Base-by-base conservation (phyloP, 192 early-diverging fungal species). In the Globomyces pollinis-pini region DNA sequence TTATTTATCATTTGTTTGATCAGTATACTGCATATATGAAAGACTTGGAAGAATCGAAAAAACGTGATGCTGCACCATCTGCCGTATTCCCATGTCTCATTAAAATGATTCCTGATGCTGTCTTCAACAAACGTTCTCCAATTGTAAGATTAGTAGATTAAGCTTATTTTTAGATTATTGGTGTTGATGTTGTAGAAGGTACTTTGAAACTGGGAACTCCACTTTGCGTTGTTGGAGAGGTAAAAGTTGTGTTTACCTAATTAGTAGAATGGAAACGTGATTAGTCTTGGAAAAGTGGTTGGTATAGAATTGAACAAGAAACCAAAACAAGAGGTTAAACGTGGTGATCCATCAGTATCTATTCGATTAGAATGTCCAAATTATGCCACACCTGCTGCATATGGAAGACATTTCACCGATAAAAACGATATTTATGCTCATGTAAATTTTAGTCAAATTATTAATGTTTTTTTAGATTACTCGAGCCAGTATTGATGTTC, bases 1-100 rank as follows among this genome's bases (percentile, higher is more conserved):
- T 97, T 65, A 99, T 99, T 65, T 99, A 99, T 74, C 94, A 96
- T 64, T 78, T 99, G 86, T 97, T 96, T 66, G 96, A 99, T 68
- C 69, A 81, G 50, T 99, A 88, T 62, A 90, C 84, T 2, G 86
- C 81, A 26, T 94, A 99, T 67, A 75, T 74, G 68, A 73, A 80
- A 50, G 75, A 80, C 43, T 66, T 99, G 20, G 69, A 80, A 9
- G 94, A 96, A 70, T 82, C 88, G 75, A 89, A 85, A 74, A 86
- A 86, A 43, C 85, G 83, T 68, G 96, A 96, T 53, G 84, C 81
- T 41, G 88, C 89, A 2, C 86, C 91, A 16, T 74, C 81, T 26
- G 96, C 94, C 15, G 82, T 99, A n/a, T 99, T 95, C 85, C 96
- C 96, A n/a, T 92, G 90, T 70, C 66, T 90, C 24, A 63, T 97